Conservation (phyloP, 2,329 filamentous ascomycete genomes). For the Cladosporium sp. region DNA sequence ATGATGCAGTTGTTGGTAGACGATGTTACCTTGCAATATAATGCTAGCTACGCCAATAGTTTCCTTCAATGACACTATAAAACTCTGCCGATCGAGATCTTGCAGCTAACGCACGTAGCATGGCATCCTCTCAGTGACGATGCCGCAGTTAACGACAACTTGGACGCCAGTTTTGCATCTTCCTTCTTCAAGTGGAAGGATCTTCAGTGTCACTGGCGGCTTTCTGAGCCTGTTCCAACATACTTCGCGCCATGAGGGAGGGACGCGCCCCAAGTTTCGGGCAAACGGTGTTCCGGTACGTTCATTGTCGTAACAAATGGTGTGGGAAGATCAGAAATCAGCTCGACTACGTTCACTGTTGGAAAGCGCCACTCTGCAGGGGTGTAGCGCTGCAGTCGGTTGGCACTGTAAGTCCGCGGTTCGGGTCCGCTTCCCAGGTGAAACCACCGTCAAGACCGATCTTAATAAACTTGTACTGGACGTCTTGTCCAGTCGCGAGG, state of each 20-base stretch:
- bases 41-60: background rate
- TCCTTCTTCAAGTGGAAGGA: background rate
- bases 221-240: background rate
- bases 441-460: background rate
- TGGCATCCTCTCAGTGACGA: background rate
- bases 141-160: background rate
- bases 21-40: background rate
- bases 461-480: background rate
- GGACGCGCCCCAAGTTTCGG: background rate
- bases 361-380: background rate
- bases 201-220: background rate
- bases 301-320: background rate
- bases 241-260: background rate
- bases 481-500: background rate
- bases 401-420: background rate
- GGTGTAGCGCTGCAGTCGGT: background rate
- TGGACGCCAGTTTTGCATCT: background rate
- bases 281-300: background rate
- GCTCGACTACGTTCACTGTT: background rate
- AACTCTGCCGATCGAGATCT: background rate
- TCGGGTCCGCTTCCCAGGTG: background rate
- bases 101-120: background rate
- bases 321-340: background rate
- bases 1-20: background rate
- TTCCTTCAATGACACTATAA: background rate